Base-by-base conservation (phyloP, 495 filamentous ascomycete species). In the Hypoxylon subgilvum region DNA sequence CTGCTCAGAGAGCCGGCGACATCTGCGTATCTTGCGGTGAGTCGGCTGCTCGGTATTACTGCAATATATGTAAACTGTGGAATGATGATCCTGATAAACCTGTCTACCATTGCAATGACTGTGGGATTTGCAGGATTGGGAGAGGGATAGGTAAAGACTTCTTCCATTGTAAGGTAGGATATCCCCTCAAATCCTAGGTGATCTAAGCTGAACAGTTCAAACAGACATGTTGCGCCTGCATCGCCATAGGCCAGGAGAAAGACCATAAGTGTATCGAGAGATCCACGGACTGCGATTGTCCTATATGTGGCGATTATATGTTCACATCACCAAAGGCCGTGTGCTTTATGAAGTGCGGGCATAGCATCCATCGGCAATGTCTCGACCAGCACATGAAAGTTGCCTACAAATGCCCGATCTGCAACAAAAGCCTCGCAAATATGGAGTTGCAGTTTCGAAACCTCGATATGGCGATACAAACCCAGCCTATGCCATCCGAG, bases 281-380 rank as follows among this genome's bases (percentile, higher is more conserved):
- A 18, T 91, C 91, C 9, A 96, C 88, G 4, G 92, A 99, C 69
- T 96, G 91, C 70, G 88, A 97, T 67, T 99, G 94, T 69, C 94
- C 94, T n/a, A 97, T 99, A 55, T 99, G 94, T 69, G 90, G 90
- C 18, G 91, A 96, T 43, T 96, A 96, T 69, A 90, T 99, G 84
- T 97, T 97, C 70, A 91, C 87, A n/a, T 97, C 94, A 14, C 86
- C 89, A 0, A 82, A 86, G 52, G 83, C 86, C 1, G 91, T 99
- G 6, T 91, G 96, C 28, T 95, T 96, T 67, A 92, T 99, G 88
- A 83, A 85, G 35, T 99, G 94, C 72, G 95, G 95, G 6, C 94
- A 99, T 71, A 94, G 91, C 70, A 94, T 99, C 61, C 94, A 99
- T 69, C 82, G 86, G 52, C 82, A 82, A 55, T 99, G 94, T 74